Evolutionary conservation across 2,329 filamentous ascomycete species (phyloP).

Genomic region (Botrytis cinerea): DNA sequence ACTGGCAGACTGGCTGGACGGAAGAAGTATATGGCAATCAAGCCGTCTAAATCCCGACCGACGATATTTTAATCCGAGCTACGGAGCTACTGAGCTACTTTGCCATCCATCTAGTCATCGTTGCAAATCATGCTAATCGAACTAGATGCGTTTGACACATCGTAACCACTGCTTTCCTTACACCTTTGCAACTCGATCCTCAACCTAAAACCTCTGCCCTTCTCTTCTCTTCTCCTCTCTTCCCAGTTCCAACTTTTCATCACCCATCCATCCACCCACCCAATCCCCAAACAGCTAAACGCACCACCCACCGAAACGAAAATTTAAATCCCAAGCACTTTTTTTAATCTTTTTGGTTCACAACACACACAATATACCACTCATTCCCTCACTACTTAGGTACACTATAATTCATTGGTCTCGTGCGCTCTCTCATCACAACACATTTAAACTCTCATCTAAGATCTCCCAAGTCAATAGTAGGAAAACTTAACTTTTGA

Average conservation of each 20-base stretch:
- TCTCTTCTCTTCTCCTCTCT: neutral
- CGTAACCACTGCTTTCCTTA: neutral
- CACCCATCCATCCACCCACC: too few relatives aligned
- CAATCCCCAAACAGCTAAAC: neutral
- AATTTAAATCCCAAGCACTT: neutral
- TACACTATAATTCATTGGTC: neutral
- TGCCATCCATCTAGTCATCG: neutral
- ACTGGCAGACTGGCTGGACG: neutral
- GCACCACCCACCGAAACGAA: neutral
- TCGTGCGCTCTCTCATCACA: neutral
- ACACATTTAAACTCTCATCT: neutral
- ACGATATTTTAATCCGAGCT: neutral
- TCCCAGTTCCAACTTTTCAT: neutral
- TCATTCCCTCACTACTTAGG: neutral
- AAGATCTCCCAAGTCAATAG: neutral
- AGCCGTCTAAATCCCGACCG: constrained; percentile 8
- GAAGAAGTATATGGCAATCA: neutral
- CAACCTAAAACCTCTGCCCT: neutral
- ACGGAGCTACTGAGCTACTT: too few relatives aligned
- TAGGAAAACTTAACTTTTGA: neutral
- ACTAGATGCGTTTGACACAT: neutral
- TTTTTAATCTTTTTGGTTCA: neutral
- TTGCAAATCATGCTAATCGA: neutral
- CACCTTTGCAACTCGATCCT: neutral
- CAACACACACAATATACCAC: too few relatives aligned